Percentiles rank a stretch among this genome's conserved stretches.
Evolutionary conservation across 2,329 filamentous ascomycete genomes (phyloP).

Genomic region (Pseudogymnoascus sp.): DNA sequence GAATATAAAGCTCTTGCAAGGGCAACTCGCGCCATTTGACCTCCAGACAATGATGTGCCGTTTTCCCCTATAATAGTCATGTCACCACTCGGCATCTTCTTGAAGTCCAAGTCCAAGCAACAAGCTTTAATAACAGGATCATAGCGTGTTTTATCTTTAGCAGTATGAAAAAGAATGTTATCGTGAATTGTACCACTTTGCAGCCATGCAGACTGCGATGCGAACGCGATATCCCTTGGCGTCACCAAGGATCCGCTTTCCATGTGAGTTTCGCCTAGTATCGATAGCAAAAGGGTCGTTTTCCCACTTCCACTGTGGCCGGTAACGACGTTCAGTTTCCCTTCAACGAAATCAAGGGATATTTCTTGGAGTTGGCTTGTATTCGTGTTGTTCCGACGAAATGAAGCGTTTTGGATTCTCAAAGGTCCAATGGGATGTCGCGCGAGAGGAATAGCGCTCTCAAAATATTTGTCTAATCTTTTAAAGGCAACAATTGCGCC

Average conservation of each 20-base stretch:
- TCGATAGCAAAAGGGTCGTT: constrained; percentile 35
- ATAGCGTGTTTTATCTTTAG: constrained; percentile 64
- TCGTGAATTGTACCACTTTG: too few relatives aligned
- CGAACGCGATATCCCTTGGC: constrained; percentile 59
- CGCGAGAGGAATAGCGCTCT: constrained; percentile 11
- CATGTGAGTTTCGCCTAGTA: constrained; percentile 30
- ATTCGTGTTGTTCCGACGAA: too few relatives aligned
- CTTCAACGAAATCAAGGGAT: too few relatives aligned
- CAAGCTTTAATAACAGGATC: constrained; percentile 62
- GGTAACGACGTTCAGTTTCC: constrained; percentile 37
- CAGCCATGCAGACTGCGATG: constrained; percentile 24
- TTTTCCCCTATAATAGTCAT: constrained; percentile 56
- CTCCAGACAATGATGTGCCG: constrained; percentile 54
- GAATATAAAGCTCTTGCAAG: constrained; percentile 57
- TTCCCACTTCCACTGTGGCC: constrained; percentile 62
- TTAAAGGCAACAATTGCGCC: too few relatives aligned
- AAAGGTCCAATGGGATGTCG: constrained; percentile 11
- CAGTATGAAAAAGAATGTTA: constrained; percentile 45
- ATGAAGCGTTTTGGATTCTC: too few relatives aligned
- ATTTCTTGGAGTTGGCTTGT: constrained; percentile 17
- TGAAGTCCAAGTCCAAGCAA: constrained; percentile 54
- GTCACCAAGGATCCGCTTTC: constrained; percentile 38
- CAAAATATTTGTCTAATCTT: constrained; percentile 33
- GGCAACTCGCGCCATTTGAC: constrained; percentile 54
- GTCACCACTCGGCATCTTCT: constrained; percentile 57